Conservation (phyloP, 129 eudicot species). For the Glebionis coronaria region DNA sequence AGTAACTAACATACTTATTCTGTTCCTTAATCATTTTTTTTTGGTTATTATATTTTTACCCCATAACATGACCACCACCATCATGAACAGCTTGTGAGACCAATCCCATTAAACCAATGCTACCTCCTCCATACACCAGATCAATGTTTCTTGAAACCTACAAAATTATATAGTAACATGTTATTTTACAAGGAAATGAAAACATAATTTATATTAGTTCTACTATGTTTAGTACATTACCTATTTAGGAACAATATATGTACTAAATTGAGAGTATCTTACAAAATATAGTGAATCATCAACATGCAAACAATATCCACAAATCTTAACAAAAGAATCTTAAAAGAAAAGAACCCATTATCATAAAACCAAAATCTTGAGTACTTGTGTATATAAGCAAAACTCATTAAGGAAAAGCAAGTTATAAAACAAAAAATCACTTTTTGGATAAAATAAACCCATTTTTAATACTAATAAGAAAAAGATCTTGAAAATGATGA, state of each 20-base stretch:
- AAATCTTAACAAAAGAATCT: constrained; percentile 12
- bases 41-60: constrained; percentile 50
- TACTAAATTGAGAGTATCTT: not conserved
- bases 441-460: constrained; percentile 24
- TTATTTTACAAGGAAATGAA: no score
- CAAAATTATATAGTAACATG: constrained; percentile 9
- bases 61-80: constrained; percentile 98
- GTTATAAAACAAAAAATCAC: constrained; percentile 20
- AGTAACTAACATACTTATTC: no score
- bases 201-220: constrained; percentile 4
- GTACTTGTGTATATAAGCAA: not conserved
- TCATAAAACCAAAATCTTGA: no score
- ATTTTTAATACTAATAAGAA: constrained; percentile 18
- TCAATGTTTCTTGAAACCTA: constrained; percentile 98
- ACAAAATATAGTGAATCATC: constrained; percentile 1
- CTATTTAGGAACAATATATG: constrained; percentile 13
- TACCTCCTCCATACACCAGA: constrained; percentile 98
- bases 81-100: constrained; percentile 98
- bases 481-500: constrained; percentile 14
- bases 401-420: constrained; percentile 21
- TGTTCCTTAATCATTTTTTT: not conserved
- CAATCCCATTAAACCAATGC: constrained; percentile 98
- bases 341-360: not conserved
- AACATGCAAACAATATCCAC: constrained; percentile 30
- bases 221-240: constrained; percentile 14